These are phyloP conservation scores for Aspergillus kassunensis DNA, from an alignment of 495 filamentous ascomycete species.

Conservation along the genomic window DNA sequence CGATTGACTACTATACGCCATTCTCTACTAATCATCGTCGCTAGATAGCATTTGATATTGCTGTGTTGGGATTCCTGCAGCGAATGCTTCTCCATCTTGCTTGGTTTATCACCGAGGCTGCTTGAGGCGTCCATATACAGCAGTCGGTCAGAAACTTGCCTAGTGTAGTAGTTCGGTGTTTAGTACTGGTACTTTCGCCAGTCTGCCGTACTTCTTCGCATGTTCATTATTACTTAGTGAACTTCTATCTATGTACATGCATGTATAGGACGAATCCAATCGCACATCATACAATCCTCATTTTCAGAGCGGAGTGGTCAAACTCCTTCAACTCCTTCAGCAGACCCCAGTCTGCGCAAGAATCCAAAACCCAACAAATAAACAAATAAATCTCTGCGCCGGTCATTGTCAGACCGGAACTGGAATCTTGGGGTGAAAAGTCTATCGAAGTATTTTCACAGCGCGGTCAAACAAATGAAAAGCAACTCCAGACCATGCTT, in stretches of 20 bases:
- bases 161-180: background rate
- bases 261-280: constrained; percentile 10
- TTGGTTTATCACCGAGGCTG: too few species aligned
- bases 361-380: constrained; percentile 1
- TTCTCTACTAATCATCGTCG: background rate
- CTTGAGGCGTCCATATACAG: too few species aligned
- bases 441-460: constrained; percentile 8
- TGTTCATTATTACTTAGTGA: too few species aligned
- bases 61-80: constrained; percentile 6
- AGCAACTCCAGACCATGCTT: constrained; percentile 27
- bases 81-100: constrained; percentile 1
- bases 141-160: constrained; percentile 1
- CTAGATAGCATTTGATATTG: background rate
- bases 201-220: too few species aligned
- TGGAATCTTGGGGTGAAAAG: background rate
- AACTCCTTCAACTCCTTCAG: constrained; percentile 5
- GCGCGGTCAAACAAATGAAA: constrained; percentile 5
- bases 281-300: constrained; percentile 8
- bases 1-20: background rate
- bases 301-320: constrained; percentile 21
- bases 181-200: too few species aligned
- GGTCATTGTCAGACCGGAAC: background rate
- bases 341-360: background rate
- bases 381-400: background rate
- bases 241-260: constrained; percentile 16